Conservation (phyloP, 192 early-diverging fungal species). For the Coemansia sp. region DNA sequence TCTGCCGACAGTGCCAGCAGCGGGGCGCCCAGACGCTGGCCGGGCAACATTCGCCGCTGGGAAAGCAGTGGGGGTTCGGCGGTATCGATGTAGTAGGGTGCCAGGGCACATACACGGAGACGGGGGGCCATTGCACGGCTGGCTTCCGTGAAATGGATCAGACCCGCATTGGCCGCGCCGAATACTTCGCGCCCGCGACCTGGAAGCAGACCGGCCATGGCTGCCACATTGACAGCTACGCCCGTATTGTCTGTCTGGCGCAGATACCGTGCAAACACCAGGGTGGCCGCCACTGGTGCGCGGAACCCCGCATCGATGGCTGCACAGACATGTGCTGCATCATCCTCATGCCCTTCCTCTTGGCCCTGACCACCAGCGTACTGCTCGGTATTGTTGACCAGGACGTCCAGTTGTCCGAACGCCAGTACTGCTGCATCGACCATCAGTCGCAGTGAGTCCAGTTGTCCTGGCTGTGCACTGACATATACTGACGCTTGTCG, state of each 20-base stretch:
- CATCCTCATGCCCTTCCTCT: slow-evolving; percentile 8
- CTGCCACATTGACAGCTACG: slow-evolving; percentile 33
- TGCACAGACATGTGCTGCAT: slow-evolving; percentile 18
- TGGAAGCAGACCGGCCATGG: slow-evolving; percentile 35
- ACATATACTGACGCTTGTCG: slow-evolving; percentile 15
- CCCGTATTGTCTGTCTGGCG: slow-evolving; percentile 14
- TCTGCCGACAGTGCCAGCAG: slow-evolving; percentile 35
- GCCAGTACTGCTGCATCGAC: slow-evolving; percentile 35
- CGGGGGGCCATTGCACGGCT: slow-evolving; percentile 10
- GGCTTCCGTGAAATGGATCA: slow-evolving; percentile 41
- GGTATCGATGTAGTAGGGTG: slow-evolving; percentile 27
- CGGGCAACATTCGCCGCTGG: slow-evolving; percentile 31
- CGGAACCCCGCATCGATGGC: slow-evolving; percentile 31
- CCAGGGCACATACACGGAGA: slow-evolving; percentile 31
- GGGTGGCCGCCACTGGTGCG: slow-evolving; percentile 29
- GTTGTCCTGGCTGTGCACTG: slow-evolving; percentile 13
- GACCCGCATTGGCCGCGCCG: slow-evolving; percentile 30
- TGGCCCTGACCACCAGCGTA: slow-evolving; percentile 19
- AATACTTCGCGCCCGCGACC: slow-evolving; percentile 25
- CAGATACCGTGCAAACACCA: slow-evolving; percentile 35
- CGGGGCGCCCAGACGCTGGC: slow-evolving; percentile 24
- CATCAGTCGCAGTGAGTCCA: slow-evolving; percentile 29
- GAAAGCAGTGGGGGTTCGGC: not conserved
- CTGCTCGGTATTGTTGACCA: slow-evolving; percentile 34
- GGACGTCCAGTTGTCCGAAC: slow-evolving; percentile 32